These are phyloP conservation scores for Peronospora belbahrii DNA, from an alignment of 352 stramenopile species.

Conservation along the genomic window DNA sequence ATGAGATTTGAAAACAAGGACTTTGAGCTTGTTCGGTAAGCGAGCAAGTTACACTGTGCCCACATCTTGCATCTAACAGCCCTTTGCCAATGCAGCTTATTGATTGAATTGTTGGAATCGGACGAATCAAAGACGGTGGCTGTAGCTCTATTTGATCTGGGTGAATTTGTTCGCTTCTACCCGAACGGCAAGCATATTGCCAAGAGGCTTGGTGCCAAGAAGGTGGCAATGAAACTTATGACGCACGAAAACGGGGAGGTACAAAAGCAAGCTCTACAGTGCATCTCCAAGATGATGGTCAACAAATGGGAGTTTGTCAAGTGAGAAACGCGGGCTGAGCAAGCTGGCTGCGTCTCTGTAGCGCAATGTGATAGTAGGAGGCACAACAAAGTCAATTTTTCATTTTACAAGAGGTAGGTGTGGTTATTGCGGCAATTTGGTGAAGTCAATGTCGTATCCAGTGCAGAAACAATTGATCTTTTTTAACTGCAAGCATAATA, in stretches of 20 bases:
- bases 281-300: slow-evolving; percentile 98
- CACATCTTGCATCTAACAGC: not conserved
- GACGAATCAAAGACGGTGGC: slow-evolving; percentile 91
- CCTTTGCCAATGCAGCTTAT: slow-evolving; percentile 51
- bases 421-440: slow-evolving; percentile 10
- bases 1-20: slow-evolving; percentile 95
- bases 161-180: slow-evolving; percentile 97
- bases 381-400: slow-evolving; percentile 6
- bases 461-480: no score
- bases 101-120: slow-evolving; percentile 90
- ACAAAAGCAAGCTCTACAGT: slow-evolving; percentile 96
- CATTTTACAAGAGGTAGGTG: slow-evolving; percentile 6
- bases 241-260: slow-evolving; percentile 93
- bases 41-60: not conserved
- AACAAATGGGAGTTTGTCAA: slow-evolving; percentile 96
- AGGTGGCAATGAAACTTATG: slow-evolving; percentile 96
- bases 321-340: slow-evolving; percentile 24
- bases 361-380: slow-evolving; percentile 1
- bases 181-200: slow-evolving; percentile 93
- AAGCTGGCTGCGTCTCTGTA: not conserved
- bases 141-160: slow-evolving; percentile 95
- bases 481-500: not conserved
- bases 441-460: not conserved
- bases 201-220: slow-evolving; percentile 94
- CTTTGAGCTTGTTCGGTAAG: slow-evolving; percentile 88